Percentiles rank a stretch among this genome's conserved stretches.
Evolutionary conservation across 352 stramenopile species (phyloP).

Genomic region (Phytophthora multivora): DNA sequence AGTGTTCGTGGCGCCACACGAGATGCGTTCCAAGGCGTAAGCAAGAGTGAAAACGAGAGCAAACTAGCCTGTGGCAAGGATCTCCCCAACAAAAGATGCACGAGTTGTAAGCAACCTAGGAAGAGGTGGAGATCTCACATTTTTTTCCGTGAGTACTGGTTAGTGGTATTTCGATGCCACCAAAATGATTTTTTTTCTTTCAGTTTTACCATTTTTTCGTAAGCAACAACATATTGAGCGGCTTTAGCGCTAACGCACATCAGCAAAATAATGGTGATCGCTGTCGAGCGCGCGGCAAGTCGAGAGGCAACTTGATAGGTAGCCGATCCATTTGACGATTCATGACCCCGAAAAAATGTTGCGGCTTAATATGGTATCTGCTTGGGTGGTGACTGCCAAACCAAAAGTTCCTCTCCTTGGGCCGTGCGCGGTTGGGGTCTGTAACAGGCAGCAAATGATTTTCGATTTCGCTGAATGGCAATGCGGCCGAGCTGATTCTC

Average conservation of each 20-base stretch:
- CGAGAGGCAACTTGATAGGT: not conserved
- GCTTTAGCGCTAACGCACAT: not conserved
- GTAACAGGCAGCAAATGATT: not conserved
- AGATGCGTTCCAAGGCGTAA: constrained; percentile 45
- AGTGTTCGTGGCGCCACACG: constrained; percentile 55
- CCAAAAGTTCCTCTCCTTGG: no score
- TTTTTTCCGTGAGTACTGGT: not conserved
- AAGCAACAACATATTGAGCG: not conserved
- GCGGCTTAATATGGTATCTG: not conserved
- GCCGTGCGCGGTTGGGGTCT: not conserved
- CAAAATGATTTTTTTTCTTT: not conserved
- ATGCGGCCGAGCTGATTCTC: not conserved
- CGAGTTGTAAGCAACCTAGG: not conserved
- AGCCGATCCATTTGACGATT: not conserved
- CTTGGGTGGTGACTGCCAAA: not conserved
- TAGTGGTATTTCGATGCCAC: constrained; percentile 1
- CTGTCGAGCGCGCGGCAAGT: not conserved
- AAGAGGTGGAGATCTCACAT: not conserved
- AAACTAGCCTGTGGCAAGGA: not conserved
- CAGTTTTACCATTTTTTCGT: not conserved
- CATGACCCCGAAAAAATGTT: not conserved
- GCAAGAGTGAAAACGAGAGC: not conserved
- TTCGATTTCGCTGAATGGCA: not conserved
- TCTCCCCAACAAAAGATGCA: not conserved
- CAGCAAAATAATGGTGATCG: not conserved